Base-by-base conservation (phyloP, 2,329 filamentous ascomycete genomes). In the Ophiostoma tasmaniense region DNA sequence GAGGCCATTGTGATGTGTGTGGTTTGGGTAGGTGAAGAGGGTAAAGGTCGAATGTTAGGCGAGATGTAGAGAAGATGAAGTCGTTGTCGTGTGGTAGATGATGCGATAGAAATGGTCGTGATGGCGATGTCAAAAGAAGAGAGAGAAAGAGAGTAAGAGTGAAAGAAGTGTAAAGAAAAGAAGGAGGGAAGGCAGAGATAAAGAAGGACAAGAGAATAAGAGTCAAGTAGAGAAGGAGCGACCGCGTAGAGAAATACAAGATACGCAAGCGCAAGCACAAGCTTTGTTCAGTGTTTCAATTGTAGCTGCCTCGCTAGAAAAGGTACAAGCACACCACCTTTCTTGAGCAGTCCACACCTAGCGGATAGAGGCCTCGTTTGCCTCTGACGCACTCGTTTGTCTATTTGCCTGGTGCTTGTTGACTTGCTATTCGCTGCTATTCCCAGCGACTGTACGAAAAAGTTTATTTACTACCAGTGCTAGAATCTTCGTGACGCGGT, bases 1-100 rank as follows among this genome's bases (percentile, higher is more conserved):
- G 70, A 62, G n/a, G 72, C 68, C 72, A 73, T 73, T 59, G 67
- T 35, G 67, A 65, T 22, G 25, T 30, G 25, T 30, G 4, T 39
- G 35, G 37, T 65, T n/a, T 30, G 55, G 22, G n/a, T n/a, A 20
- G 30, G 64, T 6, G 33, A 11, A 28, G 37, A 14, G 50, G 28
- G 17, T 35, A 35, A 61, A 52, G 55, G 68, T 59, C 64, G 64
- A 66, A n/a, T 20, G 30, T 62, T 20, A 62, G 59, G 50, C 5
- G 42, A 45, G 42, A 20, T n/a, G 42, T 20, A 20, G 20, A 45
- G 4, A 45, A 45, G 50, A 25, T 55, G 2, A 17, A 55, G 50
- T 14, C 13, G 50, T 25, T 55, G 25, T n/a, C n/a, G n/a, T n/a
- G 50, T n/a, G 8, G 13, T 55, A 25, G 17, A 25, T 25, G n/a